These are phyloP conservation scores for Ajuga chamaepitys DNA, from an alignment of 257 asterid genomes.

Conservation along the genomic window DNA sequence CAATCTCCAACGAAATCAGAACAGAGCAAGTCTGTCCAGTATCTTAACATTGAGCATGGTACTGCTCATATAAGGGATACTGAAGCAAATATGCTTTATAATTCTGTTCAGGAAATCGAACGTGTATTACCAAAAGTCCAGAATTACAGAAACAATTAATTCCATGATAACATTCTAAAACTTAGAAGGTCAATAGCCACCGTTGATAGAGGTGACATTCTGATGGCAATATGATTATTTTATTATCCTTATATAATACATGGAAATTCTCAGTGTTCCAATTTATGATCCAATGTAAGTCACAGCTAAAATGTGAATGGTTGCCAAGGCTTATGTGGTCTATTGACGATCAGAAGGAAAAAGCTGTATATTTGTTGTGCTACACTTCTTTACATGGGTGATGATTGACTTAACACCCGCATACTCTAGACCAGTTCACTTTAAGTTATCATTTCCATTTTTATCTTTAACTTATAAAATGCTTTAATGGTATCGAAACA, in stretches of 20 bases:
- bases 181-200: not conserved
- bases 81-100: not conserved
- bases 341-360: not conserved
- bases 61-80: not conserved
- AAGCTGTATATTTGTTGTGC: not conserved
- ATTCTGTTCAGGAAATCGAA: not conserved
- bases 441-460: not conserved
- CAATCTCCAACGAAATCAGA: not conserved
- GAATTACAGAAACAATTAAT: not conserved
- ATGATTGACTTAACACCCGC: not conserved
- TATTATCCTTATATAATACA: not conserved
- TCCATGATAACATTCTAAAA: constrained; percentile 1
- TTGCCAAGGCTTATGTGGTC: not conserved
- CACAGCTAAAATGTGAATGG: not conserved
- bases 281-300: not conserved
- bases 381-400: not conserved
- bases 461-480: not conserved
- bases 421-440: not conserved
- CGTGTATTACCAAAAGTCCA: not conserved
- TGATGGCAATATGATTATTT: not conserved
- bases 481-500: not conserved
- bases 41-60: not conserved
- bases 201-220: not conserved
- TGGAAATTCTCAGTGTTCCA: not conserved
- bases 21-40: not conserved